Evolutionary conservation across 495 filamentous ascomycete species (phyloP), one percentile per base, ranked within the genome.

Genomic region (Penicillium dipodomyicola): DNA sequence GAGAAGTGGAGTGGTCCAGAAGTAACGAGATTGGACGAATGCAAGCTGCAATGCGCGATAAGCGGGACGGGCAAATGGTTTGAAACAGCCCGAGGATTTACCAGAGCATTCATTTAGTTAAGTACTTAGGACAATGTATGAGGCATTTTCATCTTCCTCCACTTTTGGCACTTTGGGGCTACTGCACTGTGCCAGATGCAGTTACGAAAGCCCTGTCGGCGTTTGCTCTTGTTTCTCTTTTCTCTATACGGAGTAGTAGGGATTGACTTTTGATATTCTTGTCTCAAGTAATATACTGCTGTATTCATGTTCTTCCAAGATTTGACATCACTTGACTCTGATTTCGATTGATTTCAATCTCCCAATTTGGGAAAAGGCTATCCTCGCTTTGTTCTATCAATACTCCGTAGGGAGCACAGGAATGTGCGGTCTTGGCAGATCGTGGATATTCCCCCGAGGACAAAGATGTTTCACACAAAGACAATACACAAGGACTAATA

Each of bases 1-100:
- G 63, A 60, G 58, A 66, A 66, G 65, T 68, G 65, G 65, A 59
- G 60, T 12, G 30, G 30, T 33, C 44, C 22, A 23, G 20, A 25
- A 50, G n/a, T 12, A 45, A 29, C 14, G 25, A 52, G 52, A 49
- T 52, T 52, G 29, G 42, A 52, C n/a, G 32, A 14, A 40, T 44
- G 55, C 55, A 37, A 25, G 22, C 44, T 57, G 33, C 46, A 46
- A 46, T 57, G 54, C 19, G 47, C 44, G 46, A 40, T 56, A 49
- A 19, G 58, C 58, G 25, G 52, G 35, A 39, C 33, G 37, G 37
- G 40, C 48, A 41, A 42, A 30, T 53, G 17, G 27, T 11, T 48
- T 39, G 45, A 4, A 32, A 19, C 7, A n/a, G 10, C 4, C 35
- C 35, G 35, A 39, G 35, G 15, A 39, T 39, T 39, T 39, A 3